Evolutionary conservation across 2,329 filamentous ascomycete genomes (phyloP).

Genomic region (Macrophomina phaseolina): DNA sequence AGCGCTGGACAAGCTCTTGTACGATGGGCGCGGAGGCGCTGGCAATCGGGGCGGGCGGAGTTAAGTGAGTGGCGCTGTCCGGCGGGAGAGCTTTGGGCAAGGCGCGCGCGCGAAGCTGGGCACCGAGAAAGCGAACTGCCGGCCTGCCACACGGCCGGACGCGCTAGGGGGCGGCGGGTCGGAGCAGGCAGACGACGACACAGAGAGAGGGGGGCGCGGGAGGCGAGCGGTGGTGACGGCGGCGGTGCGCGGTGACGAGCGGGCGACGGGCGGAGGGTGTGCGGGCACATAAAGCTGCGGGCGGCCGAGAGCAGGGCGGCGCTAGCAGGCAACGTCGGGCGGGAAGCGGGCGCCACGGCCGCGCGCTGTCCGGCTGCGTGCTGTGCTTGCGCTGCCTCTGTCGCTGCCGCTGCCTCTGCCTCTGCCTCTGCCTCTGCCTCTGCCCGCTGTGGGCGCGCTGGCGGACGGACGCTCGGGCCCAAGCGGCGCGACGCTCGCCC

Average conservation of each 20-base stretch:
- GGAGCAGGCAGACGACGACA: background rate
- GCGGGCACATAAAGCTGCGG: background rate
- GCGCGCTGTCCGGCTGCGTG: background rate
- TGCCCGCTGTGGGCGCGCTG: background rate
- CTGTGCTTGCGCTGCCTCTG: background rate
- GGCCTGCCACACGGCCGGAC: background rate
- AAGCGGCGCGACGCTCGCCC: background rate
- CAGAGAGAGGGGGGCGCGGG: background rate
- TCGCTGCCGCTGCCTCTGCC: no score
- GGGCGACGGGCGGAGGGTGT: background rate
- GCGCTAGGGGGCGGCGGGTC: no score
- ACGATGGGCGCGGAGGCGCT: conserved; percentile 20
- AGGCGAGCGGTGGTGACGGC: background rate
- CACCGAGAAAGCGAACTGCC: background rate
- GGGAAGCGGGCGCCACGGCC: conserved; percentile 3
- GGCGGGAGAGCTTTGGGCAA: background rate
- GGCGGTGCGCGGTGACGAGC: background rate
- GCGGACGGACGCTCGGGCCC: background rate
- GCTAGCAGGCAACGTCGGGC: conserved; percentile 5
- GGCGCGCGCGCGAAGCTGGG: conserved; percentile 3
- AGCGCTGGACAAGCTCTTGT: conserved; percentile 21
- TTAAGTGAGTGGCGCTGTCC: conserved; percentile 25
- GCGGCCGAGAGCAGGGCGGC: background rate
- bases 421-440: no score
- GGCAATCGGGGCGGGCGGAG: conserved; percentile 23